These are phyloP conservation scores for Sonneratia alba DNA, from an alignment of 345 rosid genomes.

Conservation along the genomic window DNA sequence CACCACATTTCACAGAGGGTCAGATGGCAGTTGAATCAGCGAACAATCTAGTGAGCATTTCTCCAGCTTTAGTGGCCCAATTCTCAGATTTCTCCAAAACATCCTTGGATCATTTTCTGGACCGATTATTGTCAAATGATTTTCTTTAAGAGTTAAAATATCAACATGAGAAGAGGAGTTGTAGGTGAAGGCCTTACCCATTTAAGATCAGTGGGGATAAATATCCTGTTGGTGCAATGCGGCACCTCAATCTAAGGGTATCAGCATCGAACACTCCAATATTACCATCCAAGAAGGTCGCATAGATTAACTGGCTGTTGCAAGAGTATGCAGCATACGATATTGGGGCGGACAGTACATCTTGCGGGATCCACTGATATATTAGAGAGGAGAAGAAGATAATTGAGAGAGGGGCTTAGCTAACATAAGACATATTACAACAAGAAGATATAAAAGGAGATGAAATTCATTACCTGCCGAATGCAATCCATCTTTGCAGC, in stretches of 20 bases:
- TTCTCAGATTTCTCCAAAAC: too few relatives aligned
- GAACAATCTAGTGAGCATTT: too few relatives aligned
- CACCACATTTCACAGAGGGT: too few relatives aligned
- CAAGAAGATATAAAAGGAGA: neutral
- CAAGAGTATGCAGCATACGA: conserved; percentile 68
- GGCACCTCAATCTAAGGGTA: conserved; percentile 58
- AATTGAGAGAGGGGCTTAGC: neutral
- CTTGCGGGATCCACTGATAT: conserved; percentile 78
- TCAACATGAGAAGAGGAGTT: neutral
- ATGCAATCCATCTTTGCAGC: conserved; percentile 74
- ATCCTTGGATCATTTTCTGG: too few relatives aligned
- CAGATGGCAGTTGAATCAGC: too few relatives aligned
- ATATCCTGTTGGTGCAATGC: conserved; percentile 57
- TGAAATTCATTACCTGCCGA: conserved; percentile 36
- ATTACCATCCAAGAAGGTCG: conserved; percentile 59
- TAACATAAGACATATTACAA: neutral
- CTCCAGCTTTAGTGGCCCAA: too few relatives aligned
- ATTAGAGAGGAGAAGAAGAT: conserved; percentile 4
- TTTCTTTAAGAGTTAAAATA: too few relatives aligned
- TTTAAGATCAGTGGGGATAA: conserved; percentile 35
- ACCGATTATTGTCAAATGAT: too few relatives aligned
- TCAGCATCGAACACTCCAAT: conserved; percentile 74
- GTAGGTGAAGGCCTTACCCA: conserved; percentile 27
- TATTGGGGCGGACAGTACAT: conserved; percentile 53
- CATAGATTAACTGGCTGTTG: conserved; percentile 67